Base-by-base conservation (phyloP, 768 basidiomycete genomes). In the Tricholoma bakamatsutake region DNA sequence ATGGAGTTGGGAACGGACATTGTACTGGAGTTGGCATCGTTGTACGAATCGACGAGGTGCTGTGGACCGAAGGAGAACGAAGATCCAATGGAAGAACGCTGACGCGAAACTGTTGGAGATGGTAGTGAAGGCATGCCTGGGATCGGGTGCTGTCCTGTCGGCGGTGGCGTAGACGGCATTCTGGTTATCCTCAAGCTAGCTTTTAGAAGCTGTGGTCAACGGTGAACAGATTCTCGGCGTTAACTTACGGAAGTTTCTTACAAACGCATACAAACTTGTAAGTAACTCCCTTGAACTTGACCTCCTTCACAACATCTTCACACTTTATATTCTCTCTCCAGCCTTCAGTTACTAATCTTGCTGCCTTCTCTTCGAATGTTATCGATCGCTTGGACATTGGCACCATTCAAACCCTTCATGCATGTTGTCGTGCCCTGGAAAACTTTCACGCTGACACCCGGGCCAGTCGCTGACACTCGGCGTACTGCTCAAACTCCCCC, bases 21-120 rank as follows among this genome's bases (percentile, higher is more conserved):
- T 2, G 80, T 77, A 67, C 83, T 86, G 9, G 80, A 73, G 64
- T 88, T 85, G 1, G 80, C 79, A 56, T 83, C 86, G 49, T 81
- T 73, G 63, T 85, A 84, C 0, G 88, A 85, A 64, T 87, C 82
- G 27, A 90, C 78, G 27, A 92, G 78, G 10, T 82, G 82, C 63
- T 88, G 85, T 18, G 90, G 90, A 28, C 85, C 88, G 62, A 91
- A 89, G 0, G 91, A 92, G 71, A 93, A 91, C 2, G 89, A 88
- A 2, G 87, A 85, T 62, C 85, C 84, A 39, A 91, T 80, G 5
- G 90, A 91, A 48, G 77, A 77, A 53, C 88, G 79, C 55, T 79
- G 77, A 55, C 86, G 80, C 51, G 82, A 82, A 11, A 73, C 67
- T n/a, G 77, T 75, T 1, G 83, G 76, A 1, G 83, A 83, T 12